Percentiles rank a stretch among this genome's conserved stretches.
Evolutionary conservation across 768 basidiomycete genomes (phyloP).

Genomic region (Podaxis sp.): DNA sequence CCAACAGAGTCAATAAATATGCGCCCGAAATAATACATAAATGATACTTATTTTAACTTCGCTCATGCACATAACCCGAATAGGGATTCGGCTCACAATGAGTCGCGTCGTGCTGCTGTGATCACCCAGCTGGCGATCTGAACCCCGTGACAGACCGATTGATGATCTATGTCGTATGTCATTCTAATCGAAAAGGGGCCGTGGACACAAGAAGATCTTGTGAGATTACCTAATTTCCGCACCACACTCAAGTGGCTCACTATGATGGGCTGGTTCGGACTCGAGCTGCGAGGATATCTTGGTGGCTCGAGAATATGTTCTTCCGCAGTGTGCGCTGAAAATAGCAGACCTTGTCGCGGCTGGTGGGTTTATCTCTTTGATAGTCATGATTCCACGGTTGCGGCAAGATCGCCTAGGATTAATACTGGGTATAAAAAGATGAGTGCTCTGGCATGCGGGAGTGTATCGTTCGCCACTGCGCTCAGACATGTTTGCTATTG

Average conservation of each 20-base stretch:
- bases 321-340: background rate
- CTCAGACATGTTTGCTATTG: constrained; percentile 16
- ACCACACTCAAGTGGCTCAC: too few species aligned
- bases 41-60: background rate
- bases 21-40: background rate
- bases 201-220: too few species aligned
- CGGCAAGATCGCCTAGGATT: background rate
- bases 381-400: background rate
- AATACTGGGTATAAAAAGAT: background rate
- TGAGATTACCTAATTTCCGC: too few species aligned
- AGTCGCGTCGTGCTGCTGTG: background rate
- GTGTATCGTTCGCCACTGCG: background rate
- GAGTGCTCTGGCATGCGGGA: background rate
- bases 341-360: background rate
- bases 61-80: background rate
- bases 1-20: background rate
- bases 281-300: background rate
- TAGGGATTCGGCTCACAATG: background rate
- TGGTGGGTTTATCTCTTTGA: background rate
- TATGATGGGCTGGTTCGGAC: too few species aligned
- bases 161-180: too few species aligned
- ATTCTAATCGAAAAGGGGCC: too few species aligned
- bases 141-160: background rate
- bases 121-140: background rate
- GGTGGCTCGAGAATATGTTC: too few species aligned